phyloP scores from a whole-genome alignment of 2,329 filamentous ascomycete genomes.

The Neofusicoccum parvum region DNA sequence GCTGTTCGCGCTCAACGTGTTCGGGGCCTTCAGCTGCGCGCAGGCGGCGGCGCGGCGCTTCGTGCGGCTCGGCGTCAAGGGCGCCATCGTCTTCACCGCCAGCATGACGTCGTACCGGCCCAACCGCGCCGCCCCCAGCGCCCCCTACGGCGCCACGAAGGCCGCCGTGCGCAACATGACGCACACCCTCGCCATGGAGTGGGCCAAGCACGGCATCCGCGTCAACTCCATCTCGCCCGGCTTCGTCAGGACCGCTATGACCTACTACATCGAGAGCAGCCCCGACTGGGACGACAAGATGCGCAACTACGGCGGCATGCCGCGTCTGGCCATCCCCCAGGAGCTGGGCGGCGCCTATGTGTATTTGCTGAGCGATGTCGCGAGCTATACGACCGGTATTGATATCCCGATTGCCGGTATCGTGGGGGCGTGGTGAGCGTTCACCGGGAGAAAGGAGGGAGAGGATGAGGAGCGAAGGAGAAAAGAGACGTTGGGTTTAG shows the following conservation, averaged over 20 bases:
- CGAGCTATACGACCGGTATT: slow-evolving; percentile 53
- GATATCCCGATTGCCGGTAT: slow-evolving; percentile 54
- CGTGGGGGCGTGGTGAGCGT: slow-evolving; percentile 45
- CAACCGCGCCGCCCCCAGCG: slow-evolving; percentile 55
- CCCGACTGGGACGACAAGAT: slow-evolving; percentile 56
- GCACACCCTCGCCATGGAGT: slow-evolving; percentile 41
- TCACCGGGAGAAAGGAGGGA: no score
- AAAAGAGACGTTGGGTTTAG: background rate
- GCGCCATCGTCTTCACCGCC: slow-evolving; percentile 49
- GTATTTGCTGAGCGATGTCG: slow-evolving; percentile 50
- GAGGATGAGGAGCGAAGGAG: background rate
- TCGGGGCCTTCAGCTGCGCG: slow-evolving; percentile 50
- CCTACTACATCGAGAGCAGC: slow-evolving; percentile 52
- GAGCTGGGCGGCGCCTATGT: slow-evolving; percentile 55
- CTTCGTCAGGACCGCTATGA: slow-evolving; percentile 45
- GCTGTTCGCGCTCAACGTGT: slow-evolving; percentile 52
- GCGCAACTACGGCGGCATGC: slow-evolving; percentile 58
- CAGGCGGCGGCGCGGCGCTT: slow-evolving; percentile 50
- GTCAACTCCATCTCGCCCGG: slow-evolving; percentile 37
- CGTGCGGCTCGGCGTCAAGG: slow-evolving; percentile 44
- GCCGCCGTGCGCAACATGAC: slow-evolving; percentile 46
- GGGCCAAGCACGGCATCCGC: slow-evolving; percentile 36
- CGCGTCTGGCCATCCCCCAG: slow-evolving; percentile 53
- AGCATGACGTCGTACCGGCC: slow-evolving; percentile 53
- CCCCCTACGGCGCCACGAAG: slow-evolving; percentile 49